Evolutionary conservation across 768 basidiomycete genomes (phyloP), one percentile per base, ranked within the genome.

Genomic region (Butyriboletus loyo): DNA sequence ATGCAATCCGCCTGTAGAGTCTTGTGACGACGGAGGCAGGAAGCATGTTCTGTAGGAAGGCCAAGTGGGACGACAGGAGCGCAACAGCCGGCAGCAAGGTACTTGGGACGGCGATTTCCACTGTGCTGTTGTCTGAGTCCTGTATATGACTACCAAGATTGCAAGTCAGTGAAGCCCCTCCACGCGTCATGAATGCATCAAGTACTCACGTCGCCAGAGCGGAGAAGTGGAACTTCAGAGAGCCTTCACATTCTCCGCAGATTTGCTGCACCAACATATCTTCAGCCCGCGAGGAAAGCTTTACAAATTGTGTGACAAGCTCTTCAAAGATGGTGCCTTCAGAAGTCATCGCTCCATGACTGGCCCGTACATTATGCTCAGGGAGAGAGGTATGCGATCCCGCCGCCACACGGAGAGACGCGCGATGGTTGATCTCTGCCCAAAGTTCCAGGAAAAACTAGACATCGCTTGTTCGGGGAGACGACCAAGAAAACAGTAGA

Each of bases 391-490:
- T 57, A 30, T 75, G 77, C 13, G 70, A 72, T 54, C 78, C 71
- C 9, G 77, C 80, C 53, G 75, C 75, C n/a, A 74, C 71, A 21
- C 85, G 84, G 13, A 92, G 73, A 24, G 76, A 73, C 5, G 80
- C 74, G 30, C 79, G 77, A 37, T 72, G 78, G 55, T 81, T 82
- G 59, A 94, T 89, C 60, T 92, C 90, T 13, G 81, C 72, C 87
- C 88, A 93, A 30, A 99, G 70, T 66, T 97, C 91, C 15, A 99
- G 73, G 75, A 96, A 98, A 72, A 93, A 94, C 94, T 97, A 62
- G 25, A 41, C 48, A 31, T 38, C 37, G 46, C 48, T 42, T 55
- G 35, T 31, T 40, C 46, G 42, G 11, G 54, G n/a, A 19, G 40
- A 39, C 10, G 28, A 31, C 17, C 13, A 21, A 40, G 41, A 49